Percentiles rank a stretch among this genome's conserved stretches.
Conservation (phyloP, 2,329 filamentous ascomycete species). For the Bipolaris gigantea region DNA sequence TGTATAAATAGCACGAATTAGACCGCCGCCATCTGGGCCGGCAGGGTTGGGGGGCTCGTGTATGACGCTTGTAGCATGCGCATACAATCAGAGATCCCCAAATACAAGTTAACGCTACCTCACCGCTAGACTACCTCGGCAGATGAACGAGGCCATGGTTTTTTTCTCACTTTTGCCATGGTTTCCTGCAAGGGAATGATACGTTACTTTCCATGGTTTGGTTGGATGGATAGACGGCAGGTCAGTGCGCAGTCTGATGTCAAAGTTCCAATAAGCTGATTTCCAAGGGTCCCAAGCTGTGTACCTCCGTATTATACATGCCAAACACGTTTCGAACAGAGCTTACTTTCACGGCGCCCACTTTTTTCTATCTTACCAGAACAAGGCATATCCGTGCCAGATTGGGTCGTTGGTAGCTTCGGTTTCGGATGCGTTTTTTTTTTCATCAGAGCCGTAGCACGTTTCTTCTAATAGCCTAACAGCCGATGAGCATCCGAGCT, state of each 20-base stretch:
- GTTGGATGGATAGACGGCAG: conserved; percentile 18
- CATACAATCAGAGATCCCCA: conserved; percentile 4
- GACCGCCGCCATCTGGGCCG: conserved; percentile 2
- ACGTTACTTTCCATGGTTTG: conserved; percentile 19
- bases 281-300: conserved; percentile 1
- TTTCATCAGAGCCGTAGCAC: not conserved
- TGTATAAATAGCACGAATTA: conserved; percentile 20
- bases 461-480: not conserved
- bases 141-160: not conserved
- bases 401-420: not conserved
- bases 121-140: not conserved
- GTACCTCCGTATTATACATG: not conserved
- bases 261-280: conserved; percentile 6
- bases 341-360: not conserved
- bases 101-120: not conserved
- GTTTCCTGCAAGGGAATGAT: conserved; percentile 4
- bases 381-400: not conserved
- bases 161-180: no score
- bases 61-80: conserved; percentile 8
- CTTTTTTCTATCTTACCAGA: not conserved
- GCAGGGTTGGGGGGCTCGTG: conserved; percentile 1
- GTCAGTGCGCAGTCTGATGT: conserved; percentile 6
- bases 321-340: not conserved
- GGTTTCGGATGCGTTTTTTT: not conserved
- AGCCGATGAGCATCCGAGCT: not conserved